Base-by-base conservation (phyloP, 129 eudicot species). In the Lactuca sativa region DNA sequence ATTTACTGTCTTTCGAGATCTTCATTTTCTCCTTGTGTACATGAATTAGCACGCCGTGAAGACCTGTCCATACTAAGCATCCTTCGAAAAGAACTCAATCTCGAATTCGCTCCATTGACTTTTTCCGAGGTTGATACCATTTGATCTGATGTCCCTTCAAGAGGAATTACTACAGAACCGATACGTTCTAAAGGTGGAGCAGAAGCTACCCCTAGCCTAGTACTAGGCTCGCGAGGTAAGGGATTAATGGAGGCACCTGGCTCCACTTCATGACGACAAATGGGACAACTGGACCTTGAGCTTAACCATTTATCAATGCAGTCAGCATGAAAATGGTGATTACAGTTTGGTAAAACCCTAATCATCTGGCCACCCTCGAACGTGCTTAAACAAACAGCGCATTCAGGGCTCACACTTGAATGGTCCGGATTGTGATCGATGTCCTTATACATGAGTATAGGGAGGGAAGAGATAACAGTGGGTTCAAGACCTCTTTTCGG, bases 271-370 rank as follows among this genome's bases (percentile, higher is more conserved):
- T 80, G 78, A 9, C 96, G 87, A 79, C 96, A 89, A 51, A 81
- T 62, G 1, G 96, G 96, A 54, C 96, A 89, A 1, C 85, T 89
- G 4, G 96, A 79, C 5, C 75, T 82, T 12, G 89, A 72, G 10
- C 79, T 59, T 30, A 89, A 74, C 96, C 96, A 89, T 33, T 69
- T 81, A 54, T 89, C 96, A 64, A 89, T 77, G 60, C 96, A 89
- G 43, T 82, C 85, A 0, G 70, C 87, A 67, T 89, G 96, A 51
- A 89, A 89, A 43, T 44, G 77, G 59, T 89, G 96, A 44, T 81
- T 81, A 56, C 92, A 85, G 37, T 77, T 85, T 0, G 91, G 96
- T 47, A 89, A 74, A 38, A 64, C 71, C 58, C 92, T 70, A 11
- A 72, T 80, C 70, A 71, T 59, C 25, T 89, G 89, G 38, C 84